Evolutionary conservation across 2,329 filamentous ascomycete species (phyloP).

Genomic region (Trichoderma breve): DNA sequence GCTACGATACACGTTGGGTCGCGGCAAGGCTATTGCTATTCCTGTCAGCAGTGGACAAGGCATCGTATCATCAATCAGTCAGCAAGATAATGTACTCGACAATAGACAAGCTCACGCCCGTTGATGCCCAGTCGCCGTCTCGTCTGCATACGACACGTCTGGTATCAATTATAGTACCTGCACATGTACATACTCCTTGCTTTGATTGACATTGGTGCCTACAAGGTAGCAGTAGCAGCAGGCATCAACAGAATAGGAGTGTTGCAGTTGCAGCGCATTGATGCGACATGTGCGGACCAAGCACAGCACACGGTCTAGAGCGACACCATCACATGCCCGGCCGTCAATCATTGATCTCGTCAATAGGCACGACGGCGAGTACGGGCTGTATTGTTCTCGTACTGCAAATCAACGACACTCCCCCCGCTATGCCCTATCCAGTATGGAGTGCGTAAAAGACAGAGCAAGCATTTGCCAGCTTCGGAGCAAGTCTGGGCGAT

Average conservation of each 20-base stretch:
- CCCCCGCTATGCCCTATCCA: neutral
- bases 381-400: neutral
- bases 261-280: neutral
- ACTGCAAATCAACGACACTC: neutral
- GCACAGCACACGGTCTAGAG: neutral
- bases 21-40: neutral
- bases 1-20: neutral
- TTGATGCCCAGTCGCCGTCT: neutral
- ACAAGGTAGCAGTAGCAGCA: neutral
- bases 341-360: neutral
- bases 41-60: neutral
- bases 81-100: neutral
- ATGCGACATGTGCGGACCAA: neutral
- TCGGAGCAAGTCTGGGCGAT: neutral
- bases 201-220: neutral
- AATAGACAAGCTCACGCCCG: too few relatives aligned
- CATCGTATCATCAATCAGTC: neutral
- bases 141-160: neutral
- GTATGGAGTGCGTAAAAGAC: slow-evolving; percentile 6
- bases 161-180: neutral
- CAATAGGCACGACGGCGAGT: neutral
- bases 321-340: neutral
- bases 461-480: neutral
- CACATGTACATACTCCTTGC: neutral
- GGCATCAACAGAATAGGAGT: too few relatives aligned